phyloP scores from a whole-genome alignment of 2,329 filamentous ascomycete genomes.

The Colletotrichum gloeosporioides region DNA sequence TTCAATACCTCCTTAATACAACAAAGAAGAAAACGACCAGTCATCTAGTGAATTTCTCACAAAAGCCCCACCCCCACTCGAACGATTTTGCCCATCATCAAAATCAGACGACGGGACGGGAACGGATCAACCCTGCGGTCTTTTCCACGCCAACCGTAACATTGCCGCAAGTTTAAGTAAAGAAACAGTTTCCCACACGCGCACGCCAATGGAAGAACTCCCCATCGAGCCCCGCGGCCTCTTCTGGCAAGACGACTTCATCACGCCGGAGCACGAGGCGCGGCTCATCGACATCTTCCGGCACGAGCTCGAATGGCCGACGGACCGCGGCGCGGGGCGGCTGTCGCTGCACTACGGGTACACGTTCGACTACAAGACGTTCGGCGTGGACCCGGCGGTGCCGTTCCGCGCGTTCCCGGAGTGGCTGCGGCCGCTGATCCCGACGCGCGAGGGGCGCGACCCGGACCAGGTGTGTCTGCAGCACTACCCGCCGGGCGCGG shows the following conservation, averaged over 20 bases:
- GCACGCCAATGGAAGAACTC: conserved; percentile 26
- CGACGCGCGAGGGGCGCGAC: conserved; percentile 44
- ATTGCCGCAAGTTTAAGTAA: no score
- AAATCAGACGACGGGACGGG: background rate
- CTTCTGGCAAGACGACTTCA: conserved; percentile 51
- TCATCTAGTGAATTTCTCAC: background rate
- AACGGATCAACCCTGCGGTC: background rate
- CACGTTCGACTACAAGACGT: conserved; percentile 64
- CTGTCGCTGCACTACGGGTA: conserved; percentile 61
- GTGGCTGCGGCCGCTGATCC: conserved; percentile 55
- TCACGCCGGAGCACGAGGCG: conserved; percentile 49
- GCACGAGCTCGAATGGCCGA: conserved; percentile 51
- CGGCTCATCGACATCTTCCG: conserved; percentile 48
- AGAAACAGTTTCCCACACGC: background rate
- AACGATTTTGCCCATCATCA: background rate
- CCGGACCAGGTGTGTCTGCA: conserved; percentile 66
- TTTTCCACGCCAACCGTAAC: no score
- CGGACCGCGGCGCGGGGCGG: conserved; percentile 41
- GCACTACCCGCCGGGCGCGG: conserved; percentile 63
- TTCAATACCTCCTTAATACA: no score
- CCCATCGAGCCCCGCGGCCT: conserved; percentile 40
- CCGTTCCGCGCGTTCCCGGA: conserved; percentile 56
- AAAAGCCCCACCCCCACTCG: background rate
- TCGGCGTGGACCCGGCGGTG: conserved; percentile 54
- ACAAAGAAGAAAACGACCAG: background rate